Conservation (phyloP, 352 stramenopile genomes). For the Phytophthora uliginosa region DNA sequence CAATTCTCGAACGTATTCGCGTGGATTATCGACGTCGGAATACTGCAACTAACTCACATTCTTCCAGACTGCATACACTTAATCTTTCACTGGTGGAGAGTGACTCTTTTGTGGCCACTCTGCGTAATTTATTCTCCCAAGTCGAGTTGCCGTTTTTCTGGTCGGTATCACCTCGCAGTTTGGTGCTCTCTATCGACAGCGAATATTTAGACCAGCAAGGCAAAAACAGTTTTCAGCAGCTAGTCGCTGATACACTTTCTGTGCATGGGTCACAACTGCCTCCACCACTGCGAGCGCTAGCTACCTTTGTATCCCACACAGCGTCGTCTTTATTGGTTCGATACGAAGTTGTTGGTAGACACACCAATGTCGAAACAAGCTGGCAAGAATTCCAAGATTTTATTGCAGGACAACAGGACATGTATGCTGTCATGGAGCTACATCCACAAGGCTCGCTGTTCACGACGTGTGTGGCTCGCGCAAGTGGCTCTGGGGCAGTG, state of each 20-base stretch:
- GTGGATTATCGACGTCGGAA: conserved; percentile 29
- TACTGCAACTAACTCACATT: conserved; percentile 5
- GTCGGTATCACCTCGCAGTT: conserved; percentile 53
- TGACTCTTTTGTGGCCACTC: conserved; percentile 51
- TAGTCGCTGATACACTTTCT: conserved; percentile 56
- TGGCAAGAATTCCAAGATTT: conserved; percentile 77
- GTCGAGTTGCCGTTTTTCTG: conserved; percentile 75
- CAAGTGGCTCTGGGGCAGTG: conserved; percentile 56
- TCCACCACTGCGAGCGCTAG: conserved; percentile 42
- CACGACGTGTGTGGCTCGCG: conserved; percentile 55
- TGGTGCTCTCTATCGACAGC: conserved; percentile 73
- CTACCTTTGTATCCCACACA: conserved; percentile 62
- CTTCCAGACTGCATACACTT: conserved; percentile 8
- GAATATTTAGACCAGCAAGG: conserved; percentile 60
- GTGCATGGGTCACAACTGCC: conserved; percentile 28
- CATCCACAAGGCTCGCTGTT: conserved; percentile 77
- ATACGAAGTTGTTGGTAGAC: conserved; percentile 72
- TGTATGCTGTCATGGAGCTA: conserved; percentile 72
- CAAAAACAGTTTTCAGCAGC: conserved; percentile 62
- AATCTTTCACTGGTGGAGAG: conserved; percentile 71
- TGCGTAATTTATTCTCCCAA: conserved; percentile 53
- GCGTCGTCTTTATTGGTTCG: conserved; percentile 64
- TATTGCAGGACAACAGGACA: conserved; percentile 65
- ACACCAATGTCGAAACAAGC: conserved; percentile 48
- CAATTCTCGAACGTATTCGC: conserved; percentile 47